Conservation (phyloP, 108 stramenopile species). For the Conticribra guillardii region DNA sequence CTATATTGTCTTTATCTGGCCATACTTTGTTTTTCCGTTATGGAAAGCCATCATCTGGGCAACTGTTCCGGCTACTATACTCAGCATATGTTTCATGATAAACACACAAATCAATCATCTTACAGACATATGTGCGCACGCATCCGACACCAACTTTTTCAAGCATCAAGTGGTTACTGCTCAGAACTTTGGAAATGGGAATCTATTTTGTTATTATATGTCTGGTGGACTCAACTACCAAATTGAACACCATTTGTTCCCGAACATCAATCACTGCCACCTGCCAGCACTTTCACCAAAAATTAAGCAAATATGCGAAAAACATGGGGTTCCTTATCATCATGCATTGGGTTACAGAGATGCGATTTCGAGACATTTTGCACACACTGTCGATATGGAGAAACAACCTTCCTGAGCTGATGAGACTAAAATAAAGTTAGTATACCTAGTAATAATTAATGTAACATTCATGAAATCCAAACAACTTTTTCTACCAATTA, state of each 20-base stretch:
- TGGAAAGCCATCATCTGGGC: slow-evolving; percentile 61
- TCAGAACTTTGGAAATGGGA: slow-evolving; percentile 59
- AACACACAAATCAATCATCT: slow-evolving; percentile 67
- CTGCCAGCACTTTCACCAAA: slow-evolving; percentile 35
- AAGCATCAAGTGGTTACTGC: slow-evolving; percentile 59
- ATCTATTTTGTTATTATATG: slow-evolving; percentile 42
- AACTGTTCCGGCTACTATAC: slow-evolving; percentile 38
- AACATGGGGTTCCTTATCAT: slow-evolving; percentile 54
- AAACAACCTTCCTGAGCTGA: too few species aligned
- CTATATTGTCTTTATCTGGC: slow-evolving; percentile 47
- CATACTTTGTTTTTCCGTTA: slow-evolving; percentile 41
- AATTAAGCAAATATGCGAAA: slow-evolving; percentile 51
- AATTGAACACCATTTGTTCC: slow-evolving; percentile 64
- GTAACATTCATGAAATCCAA: too few species aligned
- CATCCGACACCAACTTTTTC: slow-evolving; percentile 54
- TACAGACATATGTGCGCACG: slow-evolving; percentile 40
- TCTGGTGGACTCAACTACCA: slow-evolving; percentile 61
- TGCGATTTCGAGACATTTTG: slow-evolving; percentile 46
- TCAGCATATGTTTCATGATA: slow-evolving; percentile 59
- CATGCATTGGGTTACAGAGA: slow-evolving; percentile 49
- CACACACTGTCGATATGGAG: slow-evolving; percentile 47
- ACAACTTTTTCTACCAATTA: too few species aligned
- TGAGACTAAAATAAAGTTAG: too few species aligned
- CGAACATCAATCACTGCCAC: slow-evolving; percentile 63
- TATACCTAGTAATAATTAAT: too few species aligned